Base-by-base conservation (phyloP, 2,329 filamentous ascomycete genomes). In the Venturia aucupariae region DNA sequence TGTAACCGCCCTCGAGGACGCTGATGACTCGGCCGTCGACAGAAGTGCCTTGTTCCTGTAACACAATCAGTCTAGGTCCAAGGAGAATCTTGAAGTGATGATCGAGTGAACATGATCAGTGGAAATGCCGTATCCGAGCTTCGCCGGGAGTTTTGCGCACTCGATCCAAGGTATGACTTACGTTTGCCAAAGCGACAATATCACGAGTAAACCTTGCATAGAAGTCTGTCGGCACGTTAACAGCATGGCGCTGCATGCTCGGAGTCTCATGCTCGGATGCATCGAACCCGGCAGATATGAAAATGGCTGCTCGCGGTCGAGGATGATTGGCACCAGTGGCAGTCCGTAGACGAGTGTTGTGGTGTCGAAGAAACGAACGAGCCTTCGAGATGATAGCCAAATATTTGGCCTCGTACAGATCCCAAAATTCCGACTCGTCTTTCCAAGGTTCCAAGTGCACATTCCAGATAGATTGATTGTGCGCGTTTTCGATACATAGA, bases 221-320 rank as follows among this genome's bases (percentile, higher is more conserved):
- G 73, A 99, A 99, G 63, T 93, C 90, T 0, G 93, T 99, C 0
- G 94, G 93, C 2, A 99, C 94, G 71, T 96, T 96, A 71, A 96
- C 92, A 65, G 90, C 88, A 75, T 99, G 94, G 59, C 94, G 84
- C 75, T 99, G 94, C 94, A 99, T 99, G 3, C 90, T 91, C 4
- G 84, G 81, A 22, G 89, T 87, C 74, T 99, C 94, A 86, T 90
- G 95, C 73, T 99, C 92, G 72, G 92, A 97, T 3, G 94, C 94
- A 76, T 99, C 94, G 68, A 99, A 99, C 0, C 94, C 95, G 2
- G 94, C 92, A 57, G 93, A 97, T 61, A 99, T 78, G 77, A 99
- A 99, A 57, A 99, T 92, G 41, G 90, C 93, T 1, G 90, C 90
- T 71, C 88, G 93, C 4, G 92, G 89, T 30, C 79, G 78, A 41